phyloP scores from a whole-genome alignment of 2,329 filamentous ascomycete genomes.

The Cercospora brassicicola region DNA sequence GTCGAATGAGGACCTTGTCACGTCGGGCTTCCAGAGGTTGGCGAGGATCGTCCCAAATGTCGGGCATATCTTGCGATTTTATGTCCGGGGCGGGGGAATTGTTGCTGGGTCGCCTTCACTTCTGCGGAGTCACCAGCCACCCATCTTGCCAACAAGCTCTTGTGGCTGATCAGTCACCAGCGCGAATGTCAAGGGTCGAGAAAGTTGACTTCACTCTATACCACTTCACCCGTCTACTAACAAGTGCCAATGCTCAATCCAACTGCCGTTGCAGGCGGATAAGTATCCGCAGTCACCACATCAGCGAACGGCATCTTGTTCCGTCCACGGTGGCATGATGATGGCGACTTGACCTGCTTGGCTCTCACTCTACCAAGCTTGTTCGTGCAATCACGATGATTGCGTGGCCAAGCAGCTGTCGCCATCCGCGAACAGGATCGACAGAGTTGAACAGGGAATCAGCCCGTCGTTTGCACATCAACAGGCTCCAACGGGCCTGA shows the following conservation, averaged over 20 bases:
- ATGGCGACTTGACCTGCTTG: not conserved
- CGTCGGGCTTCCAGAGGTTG: not conserved
- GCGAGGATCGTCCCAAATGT: not conserved
- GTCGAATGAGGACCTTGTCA: not conserved
- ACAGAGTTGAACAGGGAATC: conserved; percentile 4
- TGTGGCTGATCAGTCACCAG: not conserved
- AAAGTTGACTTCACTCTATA: not conserved
- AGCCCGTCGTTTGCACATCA: not conserved
- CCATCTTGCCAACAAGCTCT: not conserved
- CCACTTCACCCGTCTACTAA: not conserved
- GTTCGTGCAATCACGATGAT: not conserved
- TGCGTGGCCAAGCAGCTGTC: not conserved
- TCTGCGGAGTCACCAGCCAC: not conserved
- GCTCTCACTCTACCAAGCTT: not conserved
- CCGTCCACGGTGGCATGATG: not conserved
- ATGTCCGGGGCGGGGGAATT: not conserved
- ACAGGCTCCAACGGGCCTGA: not conserved
- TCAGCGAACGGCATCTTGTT: not conserved
- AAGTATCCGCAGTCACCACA: not conserved
- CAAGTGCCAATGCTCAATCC: not conserved
- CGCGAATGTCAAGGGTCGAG: not conserved
- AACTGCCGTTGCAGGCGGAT: not conserved
- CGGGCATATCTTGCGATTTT: not conserved
- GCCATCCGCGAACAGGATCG: not conserved
- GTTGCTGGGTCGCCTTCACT: not conserved